Conservation (phyloP, 2,329 filamentous ascomycete species). For the Colletotrichum lindemuthianum region DNA sequence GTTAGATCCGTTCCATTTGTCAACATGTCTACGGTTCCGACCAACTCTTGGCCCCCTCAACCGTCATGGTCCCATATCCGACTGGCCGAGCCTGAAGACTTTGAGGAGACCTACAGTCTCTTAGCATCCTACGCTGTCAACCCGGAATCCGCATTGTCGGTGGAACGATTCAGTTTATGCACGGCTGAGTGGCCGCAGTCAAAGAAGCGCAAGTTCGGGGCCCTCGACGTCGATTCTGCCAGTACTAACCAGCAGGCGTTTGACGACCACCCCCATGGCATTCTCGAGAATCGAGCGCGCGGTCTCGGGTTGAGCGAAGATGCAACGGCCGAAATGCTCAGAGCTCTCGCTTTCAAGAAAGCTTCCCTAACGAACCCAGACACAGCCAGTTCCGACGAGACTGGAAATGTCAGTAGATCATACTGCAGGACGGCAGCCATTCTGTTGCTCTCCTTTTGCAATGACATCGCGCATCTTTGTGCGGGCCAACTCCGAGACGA, state of each 20-base stretch:
- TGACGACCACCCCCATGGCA: background rate
- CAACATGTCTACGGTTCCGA: background rate
- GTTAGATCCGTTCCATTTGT: background rate
- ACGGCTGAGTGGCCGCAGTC: background rate
- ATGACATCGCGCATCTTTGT: slow-evolving; percentile 12
- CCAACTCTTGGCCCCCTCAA: background rate
- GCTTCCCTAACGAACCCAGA: background rate
- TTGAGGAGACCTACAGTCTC: background rate
- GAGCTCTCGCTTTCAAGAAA: background rate
- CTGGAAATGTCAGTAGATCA: background rate
- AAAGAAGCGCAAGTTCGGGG: background rate
- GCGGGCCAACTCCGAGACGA: background rate
- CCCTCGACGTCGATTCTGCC: background rate
- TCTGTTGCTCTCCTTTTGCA: slow-evolving; percentile 15
- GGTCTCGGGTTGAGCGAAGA: background rate
- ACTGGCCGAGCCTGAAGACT: background rate
- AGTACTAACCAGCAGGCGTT: background rate
- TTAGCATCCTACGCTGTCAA: slow-evolving; percentile 1
- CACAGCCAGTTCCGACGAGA: background rate
- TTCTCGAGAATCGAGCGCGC: background rate
- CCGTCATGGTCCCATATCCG: background rate
- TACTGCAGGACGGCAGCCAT: background rate
- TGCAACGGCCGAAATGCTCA: background rate
- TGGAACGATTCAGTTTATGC: slow-evolving; percentile 2
- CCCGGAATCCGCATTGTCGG: slow-evolving; percentile 1